Base-by-base conservation (phyloP, 1,284 basidiomycete genomes). In the Phylloporus gajari region DNA sequence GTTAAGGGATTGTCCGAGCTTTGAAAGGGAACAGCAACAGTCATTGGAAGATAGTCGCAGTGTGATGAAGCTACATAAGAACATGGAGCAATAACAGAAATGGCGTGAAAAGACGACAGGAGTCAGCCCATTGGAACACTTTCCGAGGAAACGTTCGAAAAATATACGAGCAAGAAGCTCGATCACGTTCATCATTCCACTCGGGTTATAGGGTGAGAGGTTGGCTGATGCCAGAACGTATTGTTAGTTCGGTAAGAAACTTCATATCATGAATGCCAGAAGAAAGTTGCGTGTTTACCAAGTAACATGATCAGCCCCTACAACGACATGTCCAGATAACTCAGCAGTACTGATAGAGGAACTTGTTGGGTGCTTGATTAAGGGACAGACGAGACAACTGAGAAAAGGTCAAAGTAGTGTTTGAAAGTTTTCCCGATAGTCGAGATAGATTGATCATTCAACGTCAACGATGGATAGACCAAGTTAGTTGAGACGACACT, bases 331-430 rank as follows among this genome's bases (percentile, higher is more conserved):
- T 81, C 89, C 99, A 40, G 96, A 98, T 75, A 92, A 91, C 76
- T 97, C 95, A 2, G 96, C 95, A 0, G 81, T 89, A 64, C 97
- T 95, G 59, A 99, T 99, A 76, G 90, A 96, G 79, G 95, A 98
- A 78, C 90, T 99, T n/a, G 96, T 99, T 90, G 95, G 72, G 95
- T 95, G 9, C 90, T 99, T 19, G 98, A 99, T 82, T 95, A 97
- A 82, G 90, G 97, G 72, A 99, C 99, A 83, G 97, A 99, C 80
- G 98, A 99, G 82, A 97, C 98, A 5, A 99, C 99, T 75, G 96
- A 98, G 84, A 88, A 97, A 48, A 99, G 97, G 2, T 99, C 99
- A 86, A 98, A 97, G 85, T 97, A 99, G 97, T 99, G 19, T 99
- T 99, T 82, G 97, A 97, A 84, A 94, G 93, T 83, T 89, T 99